phyloP scores from a whole-genome alignment of 2,329 filamentous ascomycete genomes.

The Arthrobotrys iridis region DNA sequence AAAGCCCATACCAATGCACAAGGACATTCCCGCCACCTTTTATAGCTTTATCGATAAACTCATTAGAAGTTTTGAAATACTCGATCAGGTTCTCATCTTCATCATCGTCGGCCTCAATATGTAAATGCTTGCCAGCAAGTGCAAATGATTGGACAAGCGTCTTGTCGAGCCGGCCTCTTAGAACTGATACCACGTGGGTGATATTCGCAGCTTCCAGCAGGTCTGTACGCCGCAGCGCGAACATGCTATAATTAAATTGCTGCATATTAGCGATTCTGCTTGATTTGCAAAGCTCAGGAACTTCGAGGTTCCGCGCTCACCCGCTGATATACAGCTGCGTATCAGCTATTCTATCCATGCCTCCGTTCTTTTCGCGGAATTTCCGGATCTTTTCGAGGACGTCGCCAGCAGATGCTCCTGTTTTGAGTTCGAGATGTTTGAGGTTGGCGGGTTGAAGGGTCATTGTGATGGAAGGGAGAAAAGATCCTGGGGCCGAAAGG shows the following conservation, averaged over 20 bases:
- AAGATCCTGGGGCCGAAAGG: not conserved
- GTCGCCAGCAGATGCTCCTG: conserved; percentile 60
- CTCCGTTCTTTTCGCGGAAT: conserved; percentile 63
- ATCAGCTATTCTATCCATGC: conserved; percentile 73
- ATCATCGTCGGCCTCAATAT: conserved; percentile 88
- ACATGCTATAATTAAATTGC: conserved; percentile 69
- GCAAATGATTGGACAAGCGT: conserved; percentile 71
- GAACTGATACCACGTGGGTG: conserved; percentile 88
- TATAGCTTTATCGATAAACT: conserved; percentile 83
- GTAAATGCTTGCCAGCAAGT: conserved; percentile 67
- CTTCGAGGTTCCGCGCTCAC: conserved; percentile 68
- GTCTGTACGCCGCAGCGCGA: conserved; percentile 77
- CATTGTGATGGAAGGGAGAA: conserved; percentile 12
- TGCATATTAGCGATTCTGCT: not conserved
- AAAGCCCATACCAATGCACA: conserved; percentile 72
- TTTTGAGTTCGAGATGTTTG: conserved; percentile 41
- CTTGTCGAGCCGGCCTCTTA: conserved; percentile 70
- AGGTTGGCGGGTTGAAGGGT: conserved; percentile 8
- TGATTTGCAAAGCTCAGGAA: too few species aligned
- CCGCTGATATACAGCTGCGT: conserved; percentile 81
- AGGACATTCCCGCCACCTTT: conserved; percentile 69
- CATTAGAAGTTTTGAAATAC: conserved; percentile 79
- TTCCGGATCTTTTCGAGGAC: conserved; percentile 58
- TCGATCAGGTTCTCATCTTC: conserved; percentile 87
- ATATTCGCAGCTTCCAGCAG: conserved; percentile 78